Percentiles rank a stretch among this genome's conserved stretches.
Evolutionary conservation across 306 rosid genomes (phyloP).

Genomic region (Cicer bijugum): DNA sequence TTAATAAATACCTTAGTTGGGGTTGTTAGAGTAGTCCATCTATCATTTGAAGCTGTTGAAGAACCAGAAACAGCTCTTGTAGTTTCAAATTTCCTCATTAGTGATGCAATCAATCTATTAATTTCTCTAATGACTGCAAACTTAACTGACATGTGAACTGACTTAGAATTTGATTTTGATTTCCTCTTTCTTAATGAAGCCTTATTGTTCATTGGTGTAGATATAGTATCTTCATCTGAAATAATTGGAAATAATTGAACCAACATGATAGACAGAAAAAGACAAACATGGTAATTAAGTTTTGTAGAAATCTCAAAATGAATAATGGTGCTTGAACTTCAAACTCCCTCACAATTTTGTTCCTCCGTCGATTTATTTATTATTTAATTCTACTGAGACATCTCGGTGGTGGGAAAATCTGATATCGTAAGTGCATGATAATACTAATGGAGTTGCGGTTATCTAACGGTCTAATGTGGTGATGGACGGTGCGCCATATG

Average conservation of each 20-base stretch:
- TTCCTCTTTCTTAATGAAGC: conserved; percentile 50
- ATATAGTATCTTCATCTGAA: conserved; percentile 37
- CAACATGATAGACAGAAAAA: too few relatives aligned
- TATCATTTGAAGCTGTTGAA: conserved; percentile 61
- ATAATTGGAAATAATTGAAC: conserved; percentile 17
- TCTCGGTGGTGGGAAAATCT: too few relatives aligned
- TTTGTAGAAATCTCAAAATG: too few relatives aligned
- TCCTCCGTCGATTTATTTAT: too few relatives aligned
- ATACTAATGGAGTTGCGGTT: too few relatives aligned
- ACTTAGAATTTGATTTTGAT: conserved; percentile 62
- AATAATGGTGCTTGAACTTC: too few relatives aligned
- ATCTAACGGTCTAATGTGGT: too few relatives aligned
- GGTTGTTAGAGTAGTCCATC: conserved; percentile 58
- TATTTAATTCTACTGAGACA: too few relatives aligned
- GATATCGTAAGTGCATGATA: too few relatives aligned
- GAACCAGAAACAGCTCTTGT: conserved; percentile 59
- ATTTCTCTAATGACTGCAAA: conserved; percentile 68
- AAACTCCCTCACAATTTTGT: too few relatives aligned
- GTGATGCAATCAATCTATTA: conserved; percentile 61
- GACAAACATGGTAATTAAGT: too few relatives aligned
- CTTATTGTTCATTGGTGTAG: conserved; percentile 53
- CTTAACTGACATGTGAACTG: conserved; percentile 57
- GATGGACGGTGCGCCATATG: too few relatives aligned
- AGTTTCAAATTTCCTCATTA: conserved; percentile 69
- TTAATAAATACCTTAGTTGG: conserved; percentile 58